Percentiles rank a stretch among this genome's conserved stretches.
phyloP scores from a whole-genome alignment of 176 grass and related monocot genomes.

The Coix lacrymajobi region DNA sequence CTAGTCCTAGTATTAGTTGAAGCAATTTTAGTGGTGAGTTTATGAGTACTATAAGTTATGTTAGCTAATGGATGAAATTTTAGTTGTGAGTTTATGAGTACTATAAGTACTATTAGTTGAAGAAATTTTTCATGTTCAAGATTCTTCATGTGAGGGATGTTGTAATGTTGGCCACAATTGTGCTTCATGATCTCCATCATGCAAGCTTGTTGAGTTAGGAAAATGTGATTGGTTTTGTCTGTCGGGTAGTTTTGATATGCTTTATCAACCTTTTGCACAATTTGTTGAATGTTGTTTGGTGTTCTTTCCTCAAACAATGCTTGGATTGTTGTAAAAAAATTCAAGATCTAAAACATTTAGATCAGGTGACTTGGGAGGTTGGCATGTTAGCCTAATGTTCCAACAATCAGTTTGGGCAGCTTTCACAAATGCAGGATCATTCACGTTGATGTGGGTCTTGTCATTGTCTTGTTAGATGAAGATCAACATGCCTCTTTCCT shows the following conservation, averaged over 20 bases:
- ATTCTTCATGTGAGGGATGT: background rate
- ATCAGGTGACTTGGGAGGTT: background rate
- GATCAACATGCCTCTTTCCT: too few species aligned
- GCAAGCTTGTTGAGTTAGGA: background rate
- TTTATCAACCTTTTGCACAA: background rate
- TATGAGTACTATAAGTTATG: too few species aligned
- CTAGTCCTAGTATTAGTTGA: too few species aligned
- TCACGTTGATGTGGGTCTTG: too few species aligned
- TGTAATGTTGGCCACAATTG: background rate
- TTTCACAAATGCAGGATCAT: background rate
- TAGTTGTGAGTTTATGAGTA: too few species aligned
- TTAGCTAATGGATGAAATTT: too few species aligned
- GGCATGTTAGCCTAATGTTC: background rate
- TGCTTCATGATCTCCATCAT: background rate
- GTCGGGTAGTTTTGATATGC: background rate
- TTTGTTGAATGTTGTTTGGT: background rate
- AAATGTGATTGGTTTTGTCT: background rate
- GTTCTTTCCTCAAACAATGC: background rate
- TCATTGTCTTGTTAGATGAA: too few species aligned
- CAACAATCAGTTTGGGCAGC: background rate
- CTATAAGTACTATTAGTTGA: background rate
- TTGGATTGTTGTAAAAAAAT: background rate
- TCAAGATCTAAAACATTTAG: background rate
- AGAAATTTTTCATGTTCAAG: background rate
- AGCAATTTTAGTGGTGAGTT: too few species aligned